phyloP scores from a whole-genome alignment of 805 yeast genomes.

The Schwanniomyces yamadae region DNA sequence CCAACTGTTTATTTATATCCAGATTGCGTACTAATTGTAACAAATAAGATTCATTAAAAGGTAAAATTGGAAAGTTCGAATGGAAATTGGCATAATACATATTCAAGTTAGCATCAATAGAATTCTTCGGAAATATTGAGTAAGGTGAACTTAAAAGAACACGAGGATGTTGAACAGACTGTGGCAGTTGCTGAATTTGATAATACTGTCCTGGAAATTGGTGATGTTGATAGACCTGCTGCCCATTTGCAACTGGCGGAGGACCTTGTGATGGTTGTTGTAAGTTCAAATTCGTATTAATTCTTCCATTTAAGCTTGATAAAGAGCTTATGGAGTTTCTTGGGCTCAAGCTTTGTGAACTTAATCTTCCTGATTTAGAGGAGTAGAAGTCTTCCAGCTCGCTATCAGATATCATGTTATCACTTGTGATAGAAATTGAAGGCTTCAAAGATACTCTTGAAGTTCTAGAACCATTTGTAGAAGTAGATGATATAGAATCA shows the following conservation, averaged over 20 bases:
- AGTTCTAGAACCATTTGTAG: slow-evolving; percentile 34
- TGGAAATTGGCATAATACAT: slow-evolving; percentile 46
- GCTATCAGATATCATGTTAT: slow-evolving; percentile 26
- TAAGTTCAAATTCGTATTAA: slow-evolving; percentile 17
- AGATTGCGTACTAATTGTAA: slow-evolving; percentile 9
- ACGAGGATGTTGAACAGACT: slow-evolving; percentile 7
- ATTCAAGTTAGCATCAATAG: slow-evolving; percentile 33
- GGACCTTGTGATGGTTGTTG: slow-evolving; percentile 6
- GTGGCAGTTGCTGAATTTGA: slow-evolving; percentile 14
- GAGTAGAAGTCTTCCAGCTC: slow-evolving; percentile 36
- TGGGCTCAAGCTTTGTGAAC: slow-evolving; percentile 27
- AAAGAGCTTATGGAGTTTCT: slow-evolving; percentile 33
- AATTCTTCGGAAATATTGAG: slow-evolving; percentile 15
- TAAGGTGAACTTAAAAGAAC: background rate
- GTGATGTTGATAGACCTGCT: slow-evolving; percentile 16
- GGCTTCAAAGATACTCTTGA: slow-evolving; percentile 29
- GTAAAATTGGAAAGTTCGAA: slow-evolving; percentile 45
- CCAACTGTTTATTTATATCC: slow-evolving; percentile 28
- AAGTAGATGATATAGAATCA: slow-evolving; percentile 50
- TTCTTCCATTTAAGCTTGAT: slow-evolving; percentile 31
- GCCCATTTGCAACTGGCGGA: slow-evolving; percentile 9
- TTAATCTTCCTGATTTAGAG: slow-evolving; percentile 17
- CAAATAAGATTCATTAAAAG: slow-evolving; percentile 29
- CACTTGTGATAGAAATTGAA: slow-evolving; percentile 19
- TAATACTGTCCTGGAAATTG: too few species aligned